Percentiles rank a stretch among this genome's conserved stretches.
These are phyloP conservation scores for Cyamopsis tetragonoloba DNA, from an alignment of 306 rosid species.

Conservation along the genomic window DNA sequence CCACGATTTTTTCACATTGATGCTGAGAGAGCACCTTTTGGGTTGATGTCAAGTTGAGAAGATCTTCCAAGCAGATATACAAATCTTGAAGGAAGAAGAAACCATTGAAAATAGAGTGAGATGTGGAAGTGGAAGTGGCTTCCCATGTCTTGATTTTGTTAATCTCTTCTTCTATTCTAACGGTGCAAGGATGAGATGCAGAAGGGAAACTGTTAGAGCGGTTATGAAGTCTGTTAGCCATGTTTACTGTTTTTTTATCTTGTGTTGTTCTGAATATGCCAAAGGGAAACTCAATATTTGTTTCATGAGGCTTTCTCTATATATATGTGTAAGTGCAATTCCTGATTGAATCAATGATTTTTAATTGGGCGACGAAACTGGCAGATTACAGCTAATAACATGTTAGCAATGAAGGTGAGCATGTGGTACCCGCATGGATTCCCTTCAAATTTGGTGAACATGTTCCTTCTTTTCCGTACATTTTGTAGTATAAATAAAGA, in stretches of 20 bases:
- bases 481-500: no score
- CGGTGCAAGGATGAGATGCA: constrained; percentile 61
- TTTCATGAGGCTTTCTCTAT: constrained; percentile 25
- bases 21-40: constrained; percentile 43
- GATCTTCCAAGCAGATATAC: constrained; percentile 47
- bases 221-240: constrained; percentile 47
- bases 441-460: constrained; percentile 30
- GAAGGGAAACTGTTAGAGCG: constrained; percentile 71
- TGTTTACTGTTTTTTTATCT: constrained; percentile 4
- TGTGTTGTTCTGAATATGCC: neutral
- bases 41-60: constrained; percentile 57
- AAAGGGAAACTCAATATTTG: neutral
- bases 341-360: no score
- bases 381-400: no score
- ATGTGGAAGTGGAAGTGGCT: constrained; percentile 33
- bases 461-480: no score
- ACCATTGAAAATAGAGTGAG: constrained; percentile 34
- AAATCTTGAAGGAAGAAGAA: constrained; percentile 40
- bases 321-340: constrained; percentile 19
- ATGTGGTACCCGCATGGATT: constrained; percentile 35
- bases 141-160: constrained; percentile 46
- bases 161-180: constrained; percentile 50
- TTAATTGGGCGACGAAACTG: no score
- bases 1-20: constrained; percentile 37
- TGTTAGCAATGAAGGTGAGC: constrained; percentile 21